These are phyloP conservation scores for Hortaea sp. DNA, from an alignment of 2,329 filamentous ascomycete species.

Conservation along the genomic window DNA sequence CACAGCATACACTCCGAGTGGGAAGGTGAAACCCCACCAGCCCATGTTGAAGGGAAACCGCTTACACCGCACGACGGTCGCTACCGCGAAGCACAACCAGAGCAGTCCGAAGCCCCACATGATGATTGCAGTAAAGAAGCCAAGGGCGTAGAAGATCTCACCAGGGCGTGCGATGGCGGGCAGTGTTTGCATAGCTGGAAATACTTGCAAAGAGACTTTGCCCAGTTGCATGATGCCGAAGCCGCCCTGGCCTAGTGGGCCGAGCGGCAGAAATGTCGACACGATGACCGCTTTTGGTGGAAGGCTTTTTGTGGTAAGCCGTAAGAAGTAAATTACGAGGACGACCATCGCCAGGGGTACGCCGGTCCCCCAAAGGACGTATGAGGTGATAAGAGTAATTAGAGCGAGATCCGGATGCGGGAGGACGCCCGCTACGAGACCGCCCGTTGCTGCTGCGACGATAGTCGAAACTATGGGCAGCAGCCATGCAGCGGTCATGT, in stretches of 20 bases:
- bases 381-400: constrained; percentile 53
- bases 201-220: constrained; percentile 31
- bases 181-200: constrained; percentile 30
- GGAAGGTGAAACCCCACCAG: constrained; percentile 54
- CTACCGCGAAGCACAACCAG: constrained; percentile 45
- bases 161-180: constrained; percentile 32
- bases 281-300: constrained; percentile 59
- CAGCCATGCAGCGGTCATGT: constrained; percentile 54
- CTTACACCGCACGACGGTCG: constrained; percentile 32
- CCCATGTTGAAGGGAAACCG: constrained; percentile 52
- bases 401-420: constrained; percentile 42
- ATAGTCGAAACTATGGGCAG: constrained; percentile 57
- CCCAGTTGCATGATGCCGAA: constrained; percentile 39
- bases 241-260: constrained; percentile 40
- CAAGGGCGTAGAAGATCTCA: constrained; percentile 48
- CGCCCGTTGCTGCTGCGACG: constrained; percentile 54
- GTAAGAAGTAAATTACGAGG: constrained; percentile 59
- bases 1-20: constrained; percentile 46
- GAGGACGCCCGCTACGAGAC: constrained; percentile 50
- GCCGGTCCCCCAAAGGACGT: constrained; percentile 60
- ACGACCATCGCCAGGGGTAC: constrained; percentile 51
- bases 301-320: constrained; percentile 55
- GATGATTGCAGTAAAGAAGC: constrained; percentile 40
- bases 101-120: constrained; percentile 48
- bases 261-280: constrained; percentile 56